Percentiles rank a stretch among this genome's conserved stretches.
Conservation (phyloP, 2,329 filamentous ascomycete genomes). For the Exophiala sp. region DNA sequence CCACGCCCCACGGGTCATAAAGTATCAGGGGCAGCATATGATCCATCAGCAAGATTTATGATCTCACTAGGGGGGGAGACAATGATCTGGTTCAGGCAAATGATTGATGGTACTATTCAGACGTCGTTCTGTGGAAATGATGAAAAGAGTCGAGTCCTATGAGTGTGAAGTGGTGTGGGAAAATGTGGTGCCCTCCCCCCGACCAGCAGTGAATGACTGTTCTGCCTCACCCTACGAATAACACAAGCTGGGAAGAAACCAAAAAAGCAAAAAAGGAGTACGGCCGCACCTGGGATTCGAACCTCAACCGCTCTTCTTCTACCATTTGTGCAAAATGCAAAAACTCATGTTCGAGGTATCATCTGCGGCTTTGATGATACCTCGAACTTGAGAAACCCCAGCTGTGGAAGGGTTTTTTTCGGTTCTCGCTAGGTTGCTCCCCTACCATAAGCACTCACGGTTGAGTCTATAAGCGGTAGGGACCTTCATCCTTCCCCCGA, state of each 20-base stretch:
- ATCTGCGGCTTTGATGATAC: not conserved
- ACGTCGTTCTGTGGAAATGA: too few species aligned
- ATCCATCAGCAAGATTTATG: too few species aligned
- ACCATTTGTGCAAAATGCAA: not conserved
- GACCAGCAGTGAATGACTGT: not conserved
- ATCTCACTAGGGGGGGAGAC: too few species aligned
- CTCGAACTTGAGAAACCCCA: not conserved
- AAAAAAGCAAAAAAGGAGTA: not conserved
- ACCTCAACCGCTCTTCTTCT: not conserved
- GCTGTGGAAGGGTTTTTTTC: conserved; percentile 1
- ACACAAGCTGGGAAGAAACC: not conserved
- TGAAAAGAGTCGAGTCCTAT: too few species aligned
- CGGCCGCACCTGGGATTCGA: not conserved
- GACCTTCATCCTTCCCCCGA: not conserved
- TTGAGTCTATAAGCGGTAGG: not conserved
- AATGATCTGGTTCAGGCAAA: too few species aligned
- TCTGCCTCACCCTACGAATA: not conserved
- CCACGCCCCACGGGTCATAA: too few species aligned
- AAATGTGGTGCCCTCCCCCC: not conserved
- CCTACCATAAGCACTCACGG: conserved; percentile 1
- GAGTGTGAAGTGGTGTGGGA: too few species aligned
- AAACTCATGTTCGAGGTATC: not conserved
- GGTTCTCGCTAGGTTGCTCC: not conserved
- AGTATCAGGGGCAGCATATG: too few species aligned
- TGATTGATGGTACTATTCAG: too few species aligned